phyloP scores from a whole-genome alignment of 768 basidiomycete species.

The Boletus rubescentipes region DNA sequence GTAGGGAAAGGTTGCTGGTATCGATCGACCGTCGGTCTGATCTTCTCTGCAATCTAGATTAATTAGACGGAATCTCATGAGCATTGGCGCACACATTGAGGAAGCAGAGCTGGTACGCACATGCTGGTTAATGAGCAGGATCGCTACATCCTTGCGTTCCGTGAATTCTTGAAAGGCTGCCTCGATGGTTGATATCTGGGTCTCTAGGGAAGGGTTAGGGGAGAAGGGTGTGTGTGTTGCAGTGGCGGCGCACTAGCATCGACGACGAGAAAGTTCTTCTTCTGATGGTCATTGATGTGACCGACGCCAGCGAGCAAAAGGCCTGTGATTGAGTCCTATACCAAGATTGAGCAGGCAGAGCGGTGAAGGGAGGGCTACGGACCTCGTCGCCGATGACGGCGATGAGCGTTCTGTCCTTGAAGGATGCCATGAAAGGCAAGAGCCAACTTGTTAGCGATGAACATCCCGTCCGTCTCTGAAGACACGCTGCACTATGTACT shows the following conservation, averaged over 20 bases:
- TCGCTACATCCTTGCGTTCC: slow-evolving; percentile 91
- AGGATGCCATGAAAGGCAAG: slow-evolving; percentile 47
- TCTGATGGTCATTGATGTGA: slow-evolving; percentile 84
- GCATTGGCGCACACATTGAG: slow-evolving; percentile 1
- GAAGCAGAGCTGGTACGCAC: slow-evolving; percentile 44
- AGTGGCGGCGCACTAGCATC: slow-evolving; percentile 70
- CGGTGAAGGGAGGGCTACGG: slow-evolving; percentile 8
- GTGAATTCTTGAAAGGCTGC: slow-evolving; percentile 93
- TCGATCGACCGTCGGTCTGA: slow-evolving; percentile 89
- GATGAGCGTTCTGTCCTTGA: slow-evolving; percentile 82
- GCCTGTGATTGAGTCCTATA: slow-evolving; percentile 95
- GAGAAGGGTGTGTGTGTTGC: not conserved
- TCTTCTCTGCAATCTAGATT: slow-evolving; percentile 91
- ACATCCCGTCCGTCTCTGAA: slow-evolving; percentile 69
- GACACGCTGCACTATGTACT: slow-evolving; percentile 81
- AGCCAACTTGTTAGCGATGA: not conserved
- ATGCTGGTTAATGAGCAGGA: slow-evolving; percentile 97
- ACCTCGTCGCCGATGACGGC: slow-evolving; percentile 99
- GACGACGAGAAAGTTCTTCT: slow-evolving; percentile 97
- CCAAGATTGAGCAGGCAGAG: slow-evolving; percentile 7
- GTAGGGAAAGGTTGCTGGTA: slow-evolving; percentile 97
- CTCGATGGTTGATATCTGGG: slow-evolving; percentile 87
- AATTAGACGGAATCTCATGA: slow-evolving; percentile 11
- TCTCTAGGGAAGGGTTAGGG: slow-evolving; percentile 55
- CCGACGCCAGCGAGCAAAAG: slow-evolving; percentile 94